Evolutionary conservation across 768 basidiomycete species (phyloP), one percentile per base, ranked within the genome.

Genomic region (Mycena amicta): DNA sequence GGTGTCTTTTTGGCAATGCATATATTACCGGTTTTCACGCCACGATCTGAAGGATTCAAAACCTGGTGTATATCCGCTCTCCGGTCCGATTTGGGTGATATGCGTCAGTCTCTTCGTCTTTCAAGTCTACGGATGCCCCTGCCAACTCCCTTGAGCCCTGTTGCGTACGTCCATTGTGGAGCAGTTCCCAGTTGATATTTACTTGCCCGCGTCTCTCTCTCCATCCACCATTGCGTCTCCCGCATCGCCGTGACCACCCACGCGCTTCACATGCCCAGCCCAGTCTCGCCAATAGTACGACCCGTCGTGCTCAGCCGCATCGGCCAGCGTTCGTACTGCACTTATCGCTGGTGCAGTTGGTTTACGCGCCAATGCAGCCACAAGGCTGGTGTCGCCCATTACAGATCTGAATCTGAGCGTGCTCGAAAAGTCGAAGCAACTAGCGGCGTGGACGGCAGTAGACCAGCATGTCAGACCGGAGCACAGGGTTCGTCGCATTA

Each of bases 371-470:
- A 11, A 23, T 30, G 49, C 26, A 60, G 67, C 63, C 40, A 39
- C 62, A 2, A 57, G 56, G 31, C 54, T 66, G 31, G 62, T 59
- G 56, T 59, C 64, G 33, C 62, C 64, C 46, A 64, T 58, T 50
- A 61, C 28, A 52, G 57, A 55, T 56, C 63, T 26, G 60, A 61
- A 50, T 25, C 54, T 84, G 64, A 79, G 77, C 39, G 68, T 70
- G 4, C 77, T 98, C 39, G 96, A 98, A 67, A 80, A 82, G 53
- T 87, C 94, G 18, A 99, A 99, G 75, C 82, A 84, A 53, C 80
- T 96, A 18, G 97, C 97, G 8, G 97, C 97, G 3, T 95, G 86
- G 75, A 90, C 92, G 1, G 97, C 97, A 0, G 96, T 99, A 1
- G 96, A 98, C 70, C 82, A 85, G 50, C 90, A 98, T 74, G 81